Evolutionary conservation across 176 grass and related monocot species (phyloP).

Genomic region (Miscanthus lutarioriparius): DNA sequence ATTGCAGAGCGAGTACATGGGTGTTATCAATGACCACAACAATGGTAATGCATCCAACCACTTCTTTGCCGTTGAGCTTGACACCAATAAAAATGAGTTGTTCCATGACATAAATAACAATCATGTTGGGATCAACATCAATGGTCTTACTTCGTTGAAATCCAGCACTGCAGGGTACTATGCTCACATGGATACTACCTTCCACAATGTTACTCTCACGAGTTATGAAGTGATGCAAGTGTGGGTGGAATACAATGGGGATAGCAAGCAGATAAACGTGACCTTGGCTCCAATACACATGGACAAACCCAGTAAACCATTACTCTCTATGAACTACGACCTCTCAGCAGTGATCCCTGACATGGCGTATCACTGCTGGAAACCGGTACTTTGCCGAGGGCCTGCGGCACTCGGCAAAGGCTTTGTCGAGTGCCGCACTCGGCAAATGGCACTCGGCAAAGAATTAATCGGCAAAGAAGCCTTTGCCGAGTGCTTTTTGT

Average conservation of each 20-base stretch:
- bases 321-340: constrained; percentile 19
- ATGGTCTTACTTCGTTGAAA: background rate
- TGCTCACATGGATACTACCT: background rate
- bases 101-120: constrained; percentile 38
- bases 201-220: background rate
- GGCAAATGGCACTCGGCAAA: no score
- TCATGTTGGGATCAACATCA: constrained; percentile 41
- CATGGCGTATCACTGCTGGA: no score
- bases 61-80: constrained; percentile 35
- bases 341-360: constrained; percentile 33
- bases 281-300: constrained; percentile 26
- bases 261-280: background rate
- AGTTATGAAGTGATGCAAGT: constrained; percentile 29
- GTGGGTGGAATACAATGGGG: constrained; percentile 40
- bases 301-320: constrained; percentile 31
- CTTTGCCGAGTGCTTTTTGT: no score
- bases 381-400: no score
- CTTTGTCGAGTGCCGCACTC: no score
- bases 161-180: constrained; percentile 6
- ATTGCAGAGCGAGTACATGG: constrained; percentile 25
- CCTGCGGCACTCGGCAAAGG: no score
- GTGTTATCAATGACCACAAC: constrained; percentile 25
- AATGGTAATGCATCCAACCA: constrained; percentile 25
- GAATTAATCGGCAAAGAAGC: no score
- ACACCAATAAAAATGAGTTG: constrained; percentile 4